A percentile compares a stretch with the other conserved stretches of the same genome.
Evolutionary conservation across 148 eudicot genomes (phyloP).

Genomic region (Spergularia bocconei): DNA sequence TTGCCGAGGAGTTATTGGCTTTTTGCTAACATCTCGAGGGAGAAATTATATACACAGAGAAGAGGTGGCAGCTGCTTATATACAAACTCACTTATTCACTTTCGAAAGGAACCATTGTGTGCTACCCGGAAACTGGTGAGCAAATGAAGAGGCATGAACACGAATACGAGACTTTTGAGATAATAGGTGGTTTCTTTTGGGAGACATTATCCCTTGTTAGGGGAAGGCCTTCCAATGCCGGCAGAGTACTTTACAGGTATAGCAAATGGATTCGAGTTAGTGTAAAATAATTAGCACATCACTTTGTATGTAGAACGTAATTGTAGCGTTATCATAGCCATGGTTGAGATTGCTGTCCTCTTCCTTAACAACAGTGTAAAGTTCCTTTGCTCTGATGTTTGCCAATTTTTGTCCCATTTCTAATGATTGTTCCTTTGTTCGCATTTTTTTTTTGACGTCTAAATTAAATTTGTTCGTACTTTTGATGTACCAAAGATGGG

Average conservation of each 20-base stretch:
- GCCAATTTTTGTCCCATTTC: background rate
- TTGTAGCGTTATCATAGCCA: slow-evolving; percentile 22
- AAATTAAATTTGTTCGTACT: too few species aligned
- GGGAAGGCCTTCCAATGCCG: background rate
- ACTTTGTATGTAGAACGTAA: slow-evolving; percentile 32
- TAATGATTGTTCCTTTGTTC: too few species aligned
- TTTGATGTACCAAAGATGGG: too few species aligned
- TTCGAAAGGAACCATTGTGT: background rate
- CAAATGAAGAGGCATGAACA: slow-evolving; percentile 1
- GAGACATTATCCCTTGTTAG: background rate
- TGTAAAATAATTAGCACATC: slow-evolving; percentile 31
- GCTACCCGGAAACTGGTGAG: too few species aligned
- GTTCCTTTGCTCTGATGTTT: background rate
- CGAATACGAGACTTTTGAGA: slow-evolving; percentile 1
- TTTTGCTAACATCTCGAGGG: slow-evolving; percentile 19
- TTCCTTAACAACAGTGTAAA: slow-evolving; percentile 20
- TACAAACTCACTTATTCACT: slow-evolving; percentile 3
- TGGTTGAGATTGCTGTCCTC: slow-evolving; percentile 17
- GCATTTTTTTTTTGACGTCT: too few species aligned
- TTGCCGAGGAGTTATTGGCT: background rate
- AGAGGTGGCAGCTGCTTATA: slow-evolving; percentile 10
- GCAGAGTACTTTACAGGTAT: slow-evolving; percentile 10
- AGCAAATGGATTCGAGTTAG: slow-evolving; percentile 24
- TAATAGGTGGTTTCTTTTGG: background rate
- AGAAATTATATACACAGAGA: background rate